Percentiles rank a stretch among this genome's conserved stretches.
Evolutionary conservation across 2,329 filamentous ascomycete genomes (phyloP).

Genomic region (Fusarium sp.): DNA sequence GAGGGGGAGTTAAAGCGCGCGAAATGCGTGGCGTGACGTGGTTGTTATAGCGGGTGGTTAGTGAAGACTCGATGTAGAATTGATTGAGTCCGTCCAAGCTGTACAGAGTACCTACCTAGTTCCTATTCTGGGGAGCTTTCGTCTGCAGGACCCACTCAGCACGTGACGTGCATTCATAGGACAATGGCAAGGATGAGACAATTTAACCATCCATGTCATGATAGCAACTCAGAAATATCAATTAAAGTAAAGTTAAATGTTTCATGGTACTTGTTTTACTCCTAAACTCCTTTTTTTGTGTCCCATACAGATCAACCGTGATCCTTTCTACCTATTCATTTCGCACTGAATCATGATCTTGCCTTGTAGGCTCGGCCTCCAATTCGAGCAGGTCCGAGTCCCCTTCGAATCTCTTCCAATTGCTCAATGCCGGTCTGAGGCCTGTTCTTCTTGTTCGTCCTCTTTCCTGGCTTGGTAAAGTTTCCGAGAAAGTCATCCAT

Average conservation of each 20-base stretch:
- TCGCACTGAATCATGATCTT: slow-evolving; percentile 1
- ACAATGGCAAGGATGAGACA: slow-evolving; percentile 7
- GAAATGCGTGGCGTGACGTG: slow-evolving; percentile 25
- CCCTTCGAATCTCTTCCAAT: slow-evolving; percentile 87
- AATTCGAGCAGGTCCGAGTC: slow-evolving; percentile 80
- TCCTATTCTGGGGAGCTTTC: slow-evolving; percentile 42
- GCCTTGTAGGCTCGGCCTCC: slow-evolving; percentile 39
- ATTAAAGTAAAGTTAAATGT: slow-evolving; percentile 1
- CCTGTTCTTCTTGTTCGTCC: slow-evolving; percentile 81
- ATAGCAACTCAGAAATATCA: neutral
- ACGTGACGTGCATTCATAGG: slow-evolving; percentile 37
- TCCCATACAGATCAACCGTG: neutral
- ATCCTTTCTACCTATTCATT: neutral
- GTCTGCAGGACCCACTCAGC: slow-evolving; percentile 24
- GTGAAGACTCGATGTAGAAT: slow-evolving; percentile 34
- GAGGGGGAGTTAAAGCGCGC: slow-evolving; percentile 37
- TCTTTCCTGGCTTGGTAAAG: slow-evolving; percentile 78
- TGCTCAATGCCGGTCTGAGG: slow-evolving; percentile 86
- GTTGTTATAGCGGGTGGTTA: slow-evolving; percentile 1
- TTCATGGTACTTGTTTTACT: slow-evolving; percentile 22
- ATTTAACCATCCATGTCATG: neutral
- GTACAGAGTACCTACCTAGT: slow-evolving; percentile 2
- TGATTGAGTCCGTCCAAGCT: slow-evolving; percentile 35
- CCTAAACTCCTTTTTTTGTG: slow-evolving; percentile 28
- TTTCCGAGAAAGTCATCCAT: slow-evolving; percentile 91